phyloP scores from a whole-genome alignment of 768 basidiomycete species.

The Pisolithus tinctorius region DNA sequence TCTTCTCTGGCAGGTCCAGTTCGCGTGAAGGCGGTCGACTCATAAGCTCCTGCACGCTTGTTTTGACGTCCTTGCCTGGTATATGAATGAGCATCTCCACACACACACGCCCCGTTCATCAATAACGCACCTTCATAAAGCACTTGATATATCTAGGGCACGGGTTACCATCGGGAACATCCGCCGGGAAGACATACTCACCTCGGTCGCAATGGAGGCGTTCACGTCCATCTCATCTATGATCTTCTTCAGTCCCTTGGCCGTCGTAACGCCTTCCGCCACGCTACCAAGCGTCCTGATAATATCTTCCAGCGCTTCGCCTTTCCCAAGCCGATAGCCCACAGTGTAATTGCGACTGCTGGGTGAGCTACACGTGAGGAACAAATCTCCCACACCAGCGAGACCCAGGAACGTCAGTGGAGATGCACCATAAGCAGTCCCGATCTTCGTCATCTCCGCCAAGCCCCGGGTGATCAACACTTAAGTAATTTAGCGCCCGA shows the following conservation, averaged over 20 bases:
- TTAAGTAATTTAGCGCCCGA: slow-evolving; percentile 15
- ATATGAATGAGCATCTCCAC: slow-evolving; percentile 3
- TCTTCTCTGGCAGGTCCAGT: slow-evolving; percentile 61
- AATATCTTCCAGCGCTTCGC: slow-evolving; percentile 70
- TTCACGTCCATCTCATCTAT: slow-evolving; percentile 65
- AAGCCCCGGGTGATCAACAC: slow-evolving; percentile 80
- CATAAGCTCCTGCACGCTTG: slow-evolving; percentile 66
- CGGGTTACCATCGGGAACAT: slow-evolving; percentile 11
- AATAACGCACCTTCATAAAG: slow-evolving; percentile 58
- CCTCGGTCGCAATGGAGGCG: slow-evolving; percentile 72
- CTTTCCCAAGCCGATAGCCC: slow-evolving; percentile 79
- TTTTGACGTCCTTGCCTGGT: slow-evolving; percentile 56
- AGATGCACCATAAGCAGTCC: slow-evolving; percentile 81
- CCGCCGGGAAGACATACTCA: slow-evolving; percentile 34
- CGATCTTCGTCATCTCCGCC: slow-evolving; percentile 86
- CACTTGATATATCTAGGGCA: slow-evolving; percentile 60
- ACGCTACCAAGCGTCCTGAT: slow-evolving; percentile 77
- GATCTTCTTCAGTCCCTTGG: slow-evolving; percentile 73
- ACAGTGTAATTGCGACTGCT: slow-evolving; percentile 88
- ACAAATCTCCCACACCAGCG: slow-evolving; percentile 83
- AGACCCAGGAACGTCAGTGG: slow-evolving; percentile 82
- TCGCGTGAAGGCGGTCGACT: slow-evolving; percentile 65
- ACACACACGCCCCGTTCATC: background rate
- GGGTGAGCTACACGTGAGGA: slow-evolving; percentile 84
- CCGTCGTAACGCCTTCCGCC: slow-evolving; percentile 81